phyloP scores from a whole-genome alignment of 2,329 filamentous ascomycete genomes.

The Xylaria polymorpha region DNA sequence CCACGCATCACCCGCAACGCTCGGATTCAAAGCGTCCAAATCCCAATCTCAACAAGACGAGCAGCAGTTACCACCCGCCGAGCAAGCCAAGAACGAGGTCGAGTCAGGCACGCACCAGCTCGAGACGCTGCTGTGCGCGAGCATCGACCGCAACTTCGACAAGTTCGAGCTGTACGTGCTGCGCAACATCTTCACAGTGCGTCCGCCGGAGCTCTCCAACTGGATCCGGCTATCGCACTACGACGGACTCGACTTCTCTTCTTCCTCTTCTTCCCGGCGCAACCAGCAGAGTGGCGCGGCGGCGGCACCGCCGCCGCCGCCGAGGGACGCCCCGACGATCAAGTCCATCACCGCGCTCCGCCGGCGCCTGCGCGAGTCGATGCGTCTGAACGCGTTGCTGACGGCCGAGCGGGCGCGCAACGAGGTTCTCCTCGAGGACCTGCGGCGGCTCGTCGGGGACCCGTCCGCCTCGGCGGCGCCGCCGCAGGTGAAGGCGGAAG shows the following conservation, averaged over 20 bases:
- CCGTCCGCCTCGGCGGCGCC: slow-evolving; percentile 11
- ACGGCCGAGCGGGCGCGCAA: slow-evolving; percentile 62
- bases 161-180: slow-evolving; percentile 90
- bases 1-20: slow-evolving; percentile 74
- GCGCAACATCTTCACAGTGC: slow-evolving; percentile 81
- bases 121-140: slow-evolving; percentile 82
- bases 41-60: slow-evolving; percentile 4
- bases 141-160: slow-evolving; percentile 87
- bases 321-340: slow-evolving; percentile 61
- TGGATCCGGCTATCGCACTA: slow-evolving; percentile 91
- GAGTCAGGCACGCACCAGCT: slow-evolving; percentile 88
- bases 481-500: slow-evolving; percentile 41
- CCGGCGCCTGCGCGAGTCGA: slow-evolving; percentile 69
- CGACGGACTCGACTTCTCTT: slow-evolving; percentile 69
- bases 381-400: slow-evolving; percentile 69
- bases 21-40: slow-evolving; percentile 76
- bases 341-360: slow-evolving; percentile 79
- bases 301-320: too few species aligned
- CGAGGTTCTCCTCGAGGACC: slow-evolving; percentile 49
- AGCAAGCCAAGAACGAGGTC: slow-evolving; percentile 72
- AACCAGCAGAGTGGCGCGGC: too few species aligned
- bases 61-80: slow-evolving; percentile 52
- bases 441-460: slow-evolving; percentile 49
- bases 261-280: not conserved
- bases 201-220: slow-evolving; percentile 71